A percentile compares a stretch with the other conserved stretches of the same genome.
Evolutionary conservation across 495 filamentous ascomycete species (phyloP).

Genomic region (Trichoderma erinaceum): DNA sequence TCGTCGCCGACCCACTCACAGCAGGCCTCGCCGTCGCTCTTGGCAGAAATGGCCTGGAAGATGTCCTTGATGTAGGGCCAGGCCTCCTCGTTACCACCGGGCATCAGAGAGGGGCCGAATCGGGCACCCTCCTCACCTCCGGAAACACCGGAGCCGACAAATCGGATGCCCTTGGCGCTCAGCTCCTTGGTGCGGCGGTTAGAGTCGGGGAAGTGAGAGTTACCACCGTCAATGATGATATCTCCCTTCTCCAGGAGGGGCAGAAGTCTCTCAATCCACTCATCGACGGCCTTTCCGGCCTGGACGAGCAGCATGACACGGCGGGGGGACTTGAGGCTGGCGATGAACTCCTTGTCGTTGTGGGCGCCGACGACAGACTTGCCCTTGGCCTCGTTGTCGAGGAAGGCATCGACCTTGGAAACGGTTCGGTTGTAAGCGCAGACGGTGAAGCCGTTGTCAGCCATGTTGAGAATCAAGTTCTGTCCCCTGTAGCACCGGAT

Average conservation of each 20-base stretch:
- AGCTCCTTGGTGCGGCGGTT: conserved; percentile 92
- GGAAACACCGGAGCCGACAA: conserved; percentile 95
- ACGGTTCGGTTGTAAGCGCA: conserved; percentile 97
- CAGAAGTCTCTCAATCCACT: conserved; percentile 94
- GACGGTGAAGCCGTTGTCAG: conserved; percentile 92
- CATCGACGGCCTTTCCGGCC: conserved; percentile 94
- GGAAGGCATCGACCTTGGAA: conserved; percentile 93
- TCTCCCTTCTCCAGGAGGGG: conserved; percentile 85
- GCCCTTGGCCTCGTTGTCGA: conserved; percentile 90
- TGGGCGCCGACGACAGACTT: conserved; percentile 90
- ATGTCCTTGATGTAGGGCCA: conserved; percentile 99
- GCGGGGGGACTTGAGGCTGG: conserved; percentile 93
- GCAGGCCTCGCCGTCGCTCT: conserved; percentile 93
- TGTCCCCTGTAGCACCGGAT: conserved; percentile 44
- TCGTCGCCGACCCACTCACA: conserved; percentile 99
- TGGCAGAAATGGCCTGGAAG: conserved; percentile 95
- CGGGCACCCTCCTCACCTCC: conserved; percentile 99
- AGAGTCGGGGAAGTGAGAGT: conserved; percentile 98
- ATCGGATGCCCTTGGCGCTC: conserved; percentile 78
- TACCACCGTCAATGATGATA: conserved; percentile 98
- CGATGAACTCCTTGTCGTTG: conserved; percentile 86
- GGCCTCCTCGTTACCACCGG: conserved; percentile 93
- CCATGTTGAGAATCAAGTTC: conserved; percentile 98
- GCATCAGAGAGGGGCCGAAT: conserved; percentile 96
- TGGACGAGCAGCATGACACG: conserved; percentile 97